A percentile compares a stretch with the other conserved stretches of the same genome.
phyloP scores from a whole-genome alignment of 179 eudicot species.

The Corrigiola litoralis region DNA sequence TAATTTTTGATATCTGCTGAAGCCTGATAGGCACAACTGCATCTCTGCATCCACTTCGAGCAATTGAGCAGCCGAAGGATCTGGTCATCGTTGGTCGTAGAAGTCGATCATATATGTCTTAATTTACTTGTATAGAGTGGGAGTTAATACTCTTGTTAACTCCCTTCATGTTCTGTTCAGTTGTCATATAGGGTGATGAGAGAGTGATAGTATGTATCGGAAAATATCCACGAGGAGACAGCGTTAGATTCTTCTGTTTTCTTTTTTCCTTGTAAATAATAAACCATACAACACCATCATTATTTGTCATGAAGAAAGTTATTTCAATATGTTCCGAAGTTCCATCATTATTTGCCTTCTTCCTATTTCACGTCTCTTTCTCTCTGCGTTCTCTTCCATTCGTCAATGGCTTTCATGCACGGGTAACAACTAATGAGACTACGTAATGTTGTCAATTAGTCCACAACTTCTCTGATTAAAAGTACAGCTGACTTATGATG shows the following conservation, averaged over 20 bases:
- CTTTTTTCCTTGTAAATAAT: background rate
- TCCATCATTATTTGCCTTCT: too few species aligned
- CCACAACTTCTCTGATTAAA: too few species aligned
- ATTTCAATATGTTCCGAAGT: too few species aligned
- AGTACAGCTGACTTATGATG: too few species aligned
- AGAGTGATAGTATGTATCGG: background rate
- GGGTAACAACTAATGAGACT: too few species aligned
- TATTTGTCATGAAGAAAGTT: too few species aligned
- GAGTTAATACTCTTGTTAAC: constrained; percentile 19
- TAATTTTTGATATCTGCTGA: background rate
- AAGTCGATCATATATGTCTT: constrained; percentile 7
- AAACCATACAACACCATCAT: too few species aligned
- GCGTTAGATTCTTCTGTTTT: background rate
- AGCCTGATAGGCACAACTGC: background rate
- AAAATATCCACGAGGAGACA: background rate
- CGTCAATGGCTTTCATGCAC: too few species aligned
- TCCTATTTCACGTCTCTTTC: too few species aligned
- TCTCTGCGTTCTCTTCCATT: too few species aligned
- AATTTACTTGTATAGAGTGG: constrained; percentile 14
- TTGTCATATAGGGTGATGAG: constrained; percentile 4
- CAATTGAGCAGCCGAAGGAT: background rate
- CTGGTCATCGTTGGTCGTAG: constrained; percentile 5
- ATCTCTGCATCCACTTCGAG: constrained; percentile 1
- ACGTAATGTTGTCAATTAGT: too few species aligned
- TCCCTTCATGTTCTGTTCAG: constrained; percentile 5